Conservation (phyloP, 2,329 filamentous ascomycete species). For the Paecilomyces niveus region DNA sequence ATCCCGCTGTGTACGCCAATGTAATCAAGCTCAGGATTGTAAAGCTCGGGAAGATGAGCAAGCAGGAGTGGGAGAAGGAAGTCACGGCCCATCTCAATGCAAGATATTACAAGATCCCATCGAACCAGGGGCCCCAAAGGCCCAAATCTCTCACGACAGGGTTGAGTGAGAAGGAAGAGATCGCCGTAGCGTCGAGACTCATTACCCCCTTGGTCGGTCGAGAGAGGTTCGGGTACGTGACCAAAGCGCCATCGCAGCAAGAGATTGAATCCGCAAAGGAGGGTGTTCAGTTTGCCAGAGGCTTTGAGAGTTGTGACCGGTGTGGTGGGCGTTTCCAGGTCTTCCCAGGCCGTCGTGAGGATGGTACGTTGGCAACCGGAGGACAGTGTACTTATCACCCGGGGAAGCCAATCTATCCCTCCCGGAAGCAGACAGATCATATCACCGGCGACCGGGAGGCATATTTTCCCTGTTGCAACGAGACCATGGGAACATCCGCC, state of each 20-base stretch:
- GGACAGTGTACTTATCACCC: constrained; percentile 77
- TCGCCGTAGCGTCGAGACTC: constrained; percentile 56
- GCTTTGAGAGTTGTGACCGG: constrained; percentile 84
- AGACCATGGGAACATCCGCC: constrained; percentile 60
- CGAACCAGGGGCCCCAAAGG: constrained; percentile 18
- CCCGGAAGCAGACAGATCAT: constrained; percentile 46
- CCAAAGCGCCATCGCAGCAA: constrained; percentile 54
- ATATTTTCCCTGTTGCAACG: constrained; percentile 71
- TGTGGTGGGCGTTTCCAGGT: constrained; percentile 84
- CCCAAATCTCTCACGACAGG: constrained; percentile 60
- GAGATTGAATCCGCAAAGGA: constrained; percentile 61
- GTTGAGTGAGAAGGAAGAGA: constrained; percentile 60
- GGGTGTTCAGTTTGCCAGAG: constrained; percentile 59
- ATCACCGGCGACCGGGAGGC: constrained; percentile 53
- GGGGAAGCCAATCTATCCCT: constrained; percentile 59
- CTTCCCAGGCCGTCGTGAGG: constrained; percentile 73
- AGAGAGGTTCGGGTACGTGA: constrained; percentile 68
- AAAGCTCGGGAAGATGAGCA: constrained; percentile 66
- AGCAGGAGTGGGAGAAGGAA: constrained; percentile 64
- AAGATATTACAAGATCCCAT: constrained; percentile 28
- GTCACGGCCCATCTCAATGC: constrained; percentile 39
- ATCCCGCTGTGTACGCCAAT: constrained; percentile 68
- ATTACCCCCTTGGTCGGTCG: constrained; percentile 58
- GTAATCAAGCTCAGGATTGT: constrained; percentile 76
- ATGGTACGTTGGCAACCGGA: constrained; percentile 68